Base-by-base conservation (phyloP, 1,284 basidiomycete genomes). In the Trametes pubescens region DNA sequence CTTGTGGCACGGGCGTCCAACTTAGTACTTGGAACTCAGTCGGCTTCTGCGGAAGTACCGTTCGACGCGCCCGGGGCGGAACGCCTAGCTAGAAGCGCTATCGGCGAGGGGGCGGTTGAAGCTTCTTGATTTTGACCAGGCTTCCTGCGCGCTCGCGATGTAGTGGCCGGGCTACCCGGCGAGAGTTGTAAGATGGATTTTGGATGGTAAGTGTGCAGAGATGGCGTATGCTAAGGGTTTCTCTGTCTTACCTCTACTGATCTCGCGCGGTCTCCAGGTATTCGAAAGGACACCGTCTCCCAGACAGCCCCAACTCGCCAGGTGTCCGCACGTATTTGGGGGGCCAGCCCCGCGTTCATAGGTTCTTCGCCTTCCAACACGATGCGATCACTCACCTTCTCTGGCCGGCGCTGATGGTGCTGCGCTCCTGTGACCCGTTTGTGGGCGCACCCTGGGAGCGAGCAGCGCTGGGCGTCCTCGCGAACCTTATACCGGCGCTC, bases 381-480 rank as follows among this genome's bases (percentile, higher is more conserved):
- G 24, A 49, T 49, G 29, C 29, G 47, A 49, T 49, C 47, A 49
- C 7, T 29, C 47, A 16, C 4, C 47, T 29, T 29, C 47, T 13
- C 24, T 49, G 47, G 1, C 29, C 47, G n/a, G 47, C 47, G 47
- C 47, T 49, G 47, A 29, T 49, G 29, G 6, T 7, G 29, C 18
- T 13, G 24, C 47, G 26, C 29, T 14, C 47, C 13, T 11, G 29
- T 49, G 47, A 49, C 47, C 47, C n/a, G 24, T 49, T 49, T 49
- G 47, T 49, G 47, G 47, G 24, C 24, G 47, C 26, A 49, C 18
- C 47, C 47, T 49, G 47, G n/a, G 47, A 49, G n/a, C 13, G 10
- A 16, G 11, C 21, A 7, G 24, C 47, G 13, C 2, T 6, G 29
- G 24, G 47, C 29, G 22, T 32, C 34, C 34, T 51, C n/a, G 34